Base-by-base conservation (phyloP, 2,329 filamentous ascomycete genomes). In the Fusarium sp. region DNA sequence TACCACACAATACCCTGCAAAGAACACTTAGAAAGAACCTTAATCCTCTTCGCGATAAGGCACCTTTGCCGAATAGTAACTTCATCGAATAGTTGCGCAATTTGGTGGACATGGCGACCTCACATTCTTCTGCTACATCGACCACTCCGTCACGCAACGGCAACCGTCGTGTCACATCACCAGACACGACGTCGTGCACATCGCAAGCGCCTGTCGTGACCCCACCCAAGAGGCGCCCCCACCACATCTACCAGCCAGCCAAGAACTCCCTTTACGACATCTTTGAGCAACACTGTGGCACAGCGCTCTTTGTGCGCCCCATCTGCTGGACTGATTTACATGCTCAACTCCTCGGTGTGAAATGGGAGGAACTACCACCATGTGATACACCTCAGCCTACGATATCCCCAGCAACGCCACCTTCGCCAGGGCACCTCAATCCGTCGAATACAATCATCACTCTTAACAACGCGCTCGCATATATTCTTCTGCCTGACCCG, bases 281-380 rank as follows among this genome's bases (percentile, higher is more conserved):
- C 40, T 76, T 87, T 58, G 79, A 81, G 58, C 75, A 81, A 25
- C 69, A 86, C 66, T 71, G 78, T 31, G 80, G 82, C 40, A 72
- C 70, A 0, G 77, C 80, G 1, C 80, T 87, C 19, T 85, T 81
- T 57, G 73, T 83, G 43, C 77, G 79, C 26, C 85, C 85, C 2
- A 80, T 85, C 42, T 80, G 78, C 68, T 87, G 85, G 85, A 85
- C 81, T n/a, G 83, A 86, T 50, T 55, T 76, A 2, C 85, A 87
- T 57, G 67, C 77, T 9, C 70, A 75, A 39, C 72, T 85, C 3
- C 80, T 87, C 6, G 78, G 78, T 22, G 80, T 76, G 13, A 72
- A 72, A 38, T 87, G 85, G 72, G 58, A 73, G 25, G 74, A 80
- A 64, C 74, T 77, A 13, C 76, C 80, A 13, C 69, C 77, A 6